phyloP scores from a whole-genome alignment of 192 early-diverging fungal species.

The Mortierella antarctica region DNA sequence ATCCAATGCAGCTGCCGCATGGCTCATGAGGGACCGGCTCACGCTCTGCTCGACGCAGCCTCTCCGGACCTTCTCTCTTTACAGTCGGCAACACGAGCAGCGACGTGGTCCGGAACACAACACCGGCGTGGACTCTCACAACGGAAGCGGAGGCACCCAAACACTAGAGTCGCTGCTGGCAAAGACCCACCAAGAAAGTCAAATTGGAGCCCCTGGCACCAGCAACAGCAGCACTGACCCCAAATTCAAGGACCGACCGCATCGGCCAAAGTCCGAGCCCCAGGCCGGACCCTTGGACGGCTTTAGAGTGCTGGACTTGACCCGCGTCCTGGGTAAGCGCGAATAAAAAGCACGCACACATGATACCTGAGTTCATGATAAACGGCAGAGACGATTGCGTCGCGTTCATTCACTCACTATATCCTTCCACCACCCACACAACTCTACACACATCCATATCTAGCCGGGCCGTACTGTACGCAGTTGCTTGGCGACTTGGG shows the following conservation, averaged over 20 bases:
- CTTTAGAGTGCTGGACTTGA: constrained; percentile 77
- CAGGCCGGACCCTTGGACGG: constrained; percentile 66
- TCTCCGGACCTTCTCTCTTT: neutral
- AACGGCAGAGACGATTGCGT: neutral
- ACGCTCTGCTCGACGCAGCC: neutral
- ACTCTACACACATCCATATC: too few relatives aligned
- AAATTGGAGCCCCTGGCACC: too few relatives aligned
- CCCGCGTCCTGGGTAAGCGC: constrained; percentile 68
- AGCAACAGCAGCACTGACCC: too few relatives aligned
- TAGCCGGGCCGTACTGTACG: constrained; percentile 83
- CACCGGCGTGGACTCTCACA: neutral
- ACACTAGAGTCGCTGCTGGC: constrained; percentile 11
- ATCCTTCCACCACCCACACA: too few relatives aligned
- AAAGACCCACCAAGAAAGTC: constrained; percentile 14
- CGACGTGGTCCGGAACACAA: neutral
- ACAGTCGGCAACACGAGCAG: constrained; percentile 1
- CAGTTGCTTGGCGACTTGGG: constrained; percentile 83
- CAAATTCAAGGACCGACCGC: too few relatives aligned
- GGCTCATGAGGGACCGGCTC: neutral
- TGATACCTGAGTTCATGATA: too few relatives aligned
- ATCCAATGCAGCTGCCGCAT: neutral
- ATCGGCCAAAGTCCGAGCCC: too few relatives aligned
- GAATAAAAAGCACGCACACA: too few relatives aligned
- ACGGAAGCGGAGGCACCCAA: neutral
- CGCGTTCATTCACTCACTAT: neutral